Evolutionary conservation across 805 yeast genomes (phyloP).

Genomic region (Komagataella pastoris): DNA sequence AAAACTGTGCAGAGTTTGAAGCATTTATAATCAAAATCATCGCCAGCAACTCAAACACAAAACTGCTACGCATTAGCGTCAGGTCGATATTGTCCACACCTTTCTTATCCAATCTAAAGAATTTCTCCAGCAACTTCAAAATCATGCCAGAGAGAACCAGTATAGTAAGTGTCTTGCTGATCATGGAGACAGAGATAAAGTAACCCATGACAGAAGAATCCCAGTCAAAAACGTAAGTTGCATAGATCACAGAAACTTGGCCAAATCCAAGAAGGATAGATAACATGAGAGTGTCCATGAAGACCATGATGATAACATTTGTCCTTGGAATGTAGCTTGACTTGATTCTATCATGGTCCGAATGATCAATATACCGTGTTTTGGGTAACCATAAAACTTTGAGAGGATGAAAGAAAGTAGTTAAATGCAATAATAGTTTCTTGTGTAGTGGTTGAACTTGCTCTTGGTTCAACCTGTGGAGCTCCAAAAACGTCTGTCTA

Average conservation of each 20-base stretch:
- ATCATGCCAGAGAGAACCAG: slow-evolving; percentile 38
- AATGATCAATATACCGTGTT: not conserved
- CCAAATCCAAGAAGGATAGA: slow-evolving; percentile 26
- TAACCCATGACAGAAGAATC: slow-evolving; percentile 39
- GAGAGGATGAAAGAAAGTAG: slow-evolving; percentile 28
- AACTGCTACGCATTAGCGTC: slow-evolving; percentile 13
- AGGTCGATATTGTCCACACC: slow-evolving; percentile 34
- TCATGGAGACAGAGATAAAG: slow-evolving; percentile 36
- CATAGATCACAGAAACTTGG: slow-evolving; percentile 33
- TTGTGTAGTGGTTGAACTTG: not conserved
- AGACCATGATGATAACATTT: slow-evolving; percentile 34
- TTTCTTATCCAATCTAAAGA: slow-evolving; percentile 19
- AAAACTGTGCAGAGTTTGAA: slow-evolving; percentile 13
- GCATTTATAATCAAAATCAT: slow-evolving; percentile 21
- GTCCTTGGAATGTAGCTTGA: slow-evolving; percentile 21
- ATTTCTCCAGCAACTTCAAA: slow-evolving; percentile 21
- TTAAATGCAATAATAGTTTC: slow-evolving; percentile 7
- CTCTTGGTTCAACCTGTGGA: not conserved
- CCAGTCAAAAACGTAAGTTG: slow-evolving; percentile 42
- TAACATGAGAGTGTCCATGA: slow-evolving; percentile 29
- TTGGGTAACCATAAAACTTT: slow-evolving; percentile 40
- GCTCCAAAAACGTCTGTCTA: slow-evolving; percentile 1
- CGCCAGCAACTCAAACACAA: slow-evolving; percentile 25
- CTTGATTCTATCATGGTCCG: slow-evolving; percentile 12
- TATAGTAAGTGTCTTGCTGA: slow-evolving; percentile 33